A percentile compares a stretch with the other conserved stretches of the same genome.
Evolutionary conservation across 179 eudicot species (phyloP).

Genomic region (Corrigiola litoralis): DNA sequence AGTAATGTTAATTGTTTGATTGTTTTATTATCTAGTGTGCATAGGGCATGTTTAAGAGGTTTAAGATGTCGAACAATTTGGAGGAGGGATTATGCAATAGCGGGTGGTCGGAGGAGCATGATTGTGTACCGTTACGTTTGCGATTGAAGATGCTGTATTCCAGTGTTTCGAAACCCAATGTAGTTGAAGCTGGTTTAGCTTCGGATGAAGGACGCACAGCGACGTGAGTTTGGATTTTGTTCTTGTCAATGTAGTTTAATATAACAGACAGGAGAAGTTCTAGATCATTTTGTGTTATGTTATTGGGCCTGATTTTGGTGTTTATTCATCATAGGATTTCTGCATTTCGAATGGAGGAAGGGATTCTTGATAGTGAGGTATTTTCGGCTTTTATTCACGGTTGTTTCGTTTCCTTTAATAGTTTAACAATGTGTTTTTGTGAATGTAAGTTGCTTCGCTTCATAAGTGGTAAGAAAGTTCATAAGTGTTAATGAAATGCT

Average conservation of each 20-base stretch:
- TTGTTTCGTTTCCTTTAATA: too few relatives aligned
- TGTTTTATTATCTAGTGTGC: too few relatives aligned
- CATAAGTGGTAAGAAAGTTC: too few relatives aligned
- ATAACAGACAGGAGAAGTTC: neutral
- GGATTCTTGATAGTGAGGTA: conserved; percentile 11
- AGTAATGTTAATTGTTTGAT: neutral
- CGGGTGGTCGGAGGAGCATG: conserved; percentile 27
- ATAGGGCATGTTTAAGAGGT: too few relatives aligned
- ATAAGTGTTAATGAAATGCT: too few relatives aligned
- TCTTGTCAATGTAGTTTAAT: neutral
- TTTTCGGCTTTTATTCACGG: neutral
- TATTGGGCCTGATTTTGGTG: neutral
- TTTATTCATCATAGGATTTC: neutral
- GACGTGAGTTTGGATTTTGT: neutral
- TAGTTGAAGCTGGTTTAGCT: neutral
- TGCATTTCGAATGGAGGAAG: conserved; percentile 3
- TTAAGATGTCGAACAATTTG: conserved; percentile 19
- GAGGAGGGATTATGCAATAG: neutral
- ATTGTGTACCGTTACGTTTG: conserved; percentile 22
- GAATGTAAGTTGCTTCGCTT: too few relatives aligned
- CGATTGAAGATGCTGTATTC: conserved; percentile 17
- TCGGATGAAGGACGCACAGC: neutral
- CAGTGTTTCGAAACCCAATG: neutral
- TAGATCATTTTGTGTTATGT: neutral
- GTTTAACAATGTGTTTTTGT: neutral